These are phyloP conservation scores for Begonia loranthoides DNA, from an alignment of 306 rosid genomes.

Conservation along the genomic window DNA sequence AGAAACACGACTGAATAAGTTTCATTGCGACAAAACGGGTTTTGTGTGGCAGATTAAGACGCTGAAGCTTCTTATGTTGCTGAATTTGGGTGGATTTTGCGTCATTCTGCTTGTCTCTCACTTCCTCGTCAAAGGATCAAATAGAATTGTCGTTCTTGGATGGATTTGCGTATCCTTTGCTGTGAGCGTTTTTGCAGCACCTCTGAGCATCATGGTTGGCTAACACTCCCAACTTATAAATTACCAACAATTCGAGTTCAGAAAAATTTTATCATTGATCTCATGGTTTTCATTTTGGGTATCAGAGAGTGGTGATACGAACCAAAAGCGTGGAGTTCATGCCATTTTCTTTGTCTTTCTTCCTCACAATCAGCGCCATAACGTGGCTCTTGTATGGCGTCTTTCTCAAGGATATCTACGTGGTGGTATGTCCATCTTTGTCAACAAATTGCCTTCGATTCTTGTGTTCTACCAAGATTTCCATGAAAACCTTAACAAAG, in stretches of 20 bases:
- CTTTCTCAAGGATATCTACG: conserved; percentile 53
- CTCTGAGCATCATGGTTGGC: conserved; percentile 72
- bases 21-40: not conserved
- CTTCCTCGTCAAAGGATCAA: conserved; percentile 17
- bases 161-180: conserved; percentile 67
- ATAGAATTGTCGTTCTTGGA: conserved; percentile 47
- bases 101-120: conserved; percentile 33
- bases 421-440: conserved; percentile 37
- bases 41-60: conserved; percentile 33
- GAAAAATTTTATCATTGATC: not conserved
- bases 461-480: not conserved
- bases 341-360: conserved; percentile 66
- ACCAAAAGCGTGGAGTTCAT: conserved; percentile 74
- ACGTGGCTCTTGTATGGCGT: conserved; percentile 82
- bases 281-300: not conserved
- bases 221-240: not conserved
- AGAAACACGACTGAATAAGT: not conserved
- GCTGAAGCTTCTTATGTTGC: conserved; percentile 28
- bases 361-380: conserved; percentile 67
- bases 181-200: conserved; percentile 67
- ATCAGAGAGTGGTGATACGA: conserved; percentile 59
- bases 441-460: not conserved
- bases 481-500: no score
- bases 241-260: not conserved
- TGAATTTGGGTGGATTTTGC: conserved; percentile 48